Conservation (phyloP, 2,329 filamentous ascomycete species). For the Trichoderma aggressivum region DNA sequence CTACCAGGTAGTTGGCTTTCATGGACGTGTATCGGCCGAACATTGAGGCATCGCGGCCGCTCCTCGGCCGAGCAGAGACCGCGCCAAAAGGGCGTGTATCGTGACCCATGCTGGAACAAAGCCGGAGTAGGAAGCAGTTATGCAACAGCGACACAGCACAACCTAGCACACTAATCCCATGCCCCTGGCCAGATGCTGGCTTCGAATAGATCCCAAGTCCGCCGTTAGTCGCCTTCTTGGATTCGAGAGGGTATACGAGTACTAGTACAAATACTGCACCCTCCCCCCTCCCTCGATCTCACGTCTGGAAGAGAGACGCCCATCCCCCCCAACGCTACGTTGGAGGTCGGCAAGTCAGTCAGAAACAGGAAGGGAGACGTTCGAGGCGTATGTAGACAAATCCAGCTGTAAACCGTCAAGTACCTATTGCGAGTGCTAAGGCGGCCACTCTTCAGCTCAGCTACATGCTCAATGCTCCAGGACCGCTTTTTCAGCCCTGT, state of each 20-base stretch:
- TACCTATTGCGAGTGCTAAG: background rate
- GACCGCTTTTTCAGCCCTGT: conserved; percentile 5
- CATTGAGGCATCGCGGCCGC: background rate
- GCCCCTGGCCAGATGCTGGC: background rate
- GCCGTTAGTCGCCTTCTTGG: background rate
- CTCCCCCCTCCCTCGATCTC: background rate
- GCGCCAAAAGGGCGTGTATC: background rate
- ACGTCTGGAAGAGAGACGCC: background rate
- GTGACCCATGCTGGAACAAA: background rate
- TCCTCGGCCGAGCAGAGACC: background rate
- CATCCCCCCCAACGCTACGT: background rate
- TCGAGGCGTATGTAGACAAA: background rate
- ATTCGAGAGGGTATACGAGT: background rate
- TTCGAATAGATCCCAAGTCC: background rate
- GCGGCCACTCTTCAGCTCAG: background rate
- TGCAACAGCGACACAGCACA: background rate
- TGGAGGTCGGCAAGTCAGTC: background rate
- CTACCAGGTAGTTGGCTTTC: background rate
- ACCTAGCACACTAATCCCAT: background rate
- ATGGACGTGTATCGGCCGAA: background rate
- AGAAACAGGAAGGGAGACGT: background rate
- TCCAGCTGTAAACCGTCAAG: background rate
- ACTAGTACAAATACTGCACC: background rate
- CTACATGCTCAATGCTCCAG: too few species aligned
- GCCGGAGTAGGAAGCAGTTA: background rate